Evolutionary conservation across 768 basidiomycete genomes (phyloP), one percentile per base, ranked within the genome.

Genomic region (Coprinopsis cinerea): DNA sequence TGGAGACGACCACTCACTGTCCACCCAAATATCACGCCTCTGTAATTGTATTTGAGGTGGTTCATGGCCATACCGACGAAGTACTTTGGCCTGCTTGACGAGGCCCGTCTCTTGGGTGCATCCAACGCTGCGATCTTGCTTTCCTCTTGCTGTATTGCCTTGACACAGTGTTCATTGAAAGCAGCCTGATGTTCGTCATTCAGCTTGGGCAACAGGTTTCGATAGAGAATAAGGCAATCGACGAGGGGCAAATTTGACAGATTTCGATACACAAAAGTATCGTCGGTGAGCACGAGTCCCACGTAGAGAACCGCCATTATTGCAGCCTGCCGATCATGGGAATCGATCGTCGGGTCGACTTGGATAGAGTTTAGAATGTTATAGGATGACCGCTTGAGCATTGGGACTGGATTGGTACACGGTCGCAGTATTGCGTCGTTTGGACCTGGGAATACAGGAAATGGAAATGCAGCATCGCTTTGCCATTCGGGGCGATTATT

Each of bases 51-150:
- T 41, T 54, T 61, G 32, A 43, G 57, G 55, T 78, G 76, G 43
- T 57, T 56, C 49, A 78, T 75, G 24, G 73, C 60, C 72, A 75
- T 70, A 10, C 79, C 78, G 25, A 77, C 76, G 49, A 75, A 78
- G 56, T 72, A 66, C 55, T 65, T 62, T 13, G 42, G 10, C 9
- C 10, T n/a, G n/a, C 11, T 39, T 18, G 36, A 18, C 18, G 36
- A 78, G 61, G 24, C 41, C 25, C 28, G n/a, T n/a, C n/a, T n/a
- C n/a, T n/a, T n/a, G n/a, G n/a, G n/a, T n/a, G n/a, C n/a, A n/a
- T n/a, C n/a, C n/a, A n/a, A n/a, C n/a, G n/a, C n/a, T n/a, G n/a
- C n/a, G n/a, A n/a, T n/a, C n/a, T n/a, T n/a, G n/a, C n/a, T n/a
- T n/a, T n/a, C n/a, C n/a, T n/a, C n/a, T n/a, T n/a, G n/a, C n/a